Evolutionary conservation across 2,329 filamentous ascomycete genomes (phyloP), one percentile per base, ranked within the genome.

Genomic region (Chaetomiaceae sp.): DNA sequence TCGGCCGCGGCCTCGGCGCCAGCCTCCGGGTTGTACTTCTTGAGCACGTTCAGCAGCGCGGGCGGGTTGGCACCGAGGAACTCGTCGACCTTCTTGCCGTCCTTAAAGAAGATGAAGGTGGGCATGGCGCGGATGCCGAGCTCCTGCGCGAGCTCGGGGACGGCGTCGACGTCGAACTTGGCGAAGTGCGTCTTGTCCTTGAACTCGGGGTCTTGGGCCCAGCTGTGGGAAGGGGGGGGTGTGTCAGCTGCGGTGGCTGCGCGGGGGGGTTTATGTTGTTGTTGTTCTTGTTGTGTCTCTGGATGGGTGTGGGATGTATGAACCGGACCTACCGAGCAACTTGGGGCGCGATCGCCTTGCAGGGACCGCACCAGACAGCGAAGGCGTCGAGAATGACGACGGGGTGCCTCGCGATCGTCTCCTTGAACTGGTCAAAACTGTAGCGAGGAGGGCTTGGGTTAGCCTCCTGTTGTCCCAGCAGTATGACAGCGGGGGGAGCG

Each of bases 331-430:
- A 85, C 78, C 84, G 77, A 61, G 77, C 78, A 51, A 96, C 74
- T 56, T 83, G 70, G 53, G 91, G 92, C 16, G 89, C 82, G 63
- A 96, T 93, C 63, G 84, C 79, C 77, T 91, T 96, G 86, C 92
- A 97, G 54, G 92, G 92, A 54, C 89, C 90, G 76, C 92, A 97
- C 91, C 91, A 96, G 56, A 76, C 82, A 50, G 91, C 91, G 70
- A 86, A 90, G 74, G 83, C 90, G 75, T 97, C 92, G 64, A 97
- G 74, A 55, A 96, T 73, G 61, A 95, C 79, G 58, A 87, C 60
- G 27, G 63, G 63, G 50, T 71, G 58, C 53, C 62, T 62, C 42
- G 66, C 65, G 45, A 73, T 62, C 31, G 66, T 63, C 58, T 67
- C 66, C 59, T 68, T 67, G 59, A 66, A 68, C 44, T 62, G 50